Conservation (phyloP, 192 early-diverging fungal species). For the Coemansia sp. region DNA sequence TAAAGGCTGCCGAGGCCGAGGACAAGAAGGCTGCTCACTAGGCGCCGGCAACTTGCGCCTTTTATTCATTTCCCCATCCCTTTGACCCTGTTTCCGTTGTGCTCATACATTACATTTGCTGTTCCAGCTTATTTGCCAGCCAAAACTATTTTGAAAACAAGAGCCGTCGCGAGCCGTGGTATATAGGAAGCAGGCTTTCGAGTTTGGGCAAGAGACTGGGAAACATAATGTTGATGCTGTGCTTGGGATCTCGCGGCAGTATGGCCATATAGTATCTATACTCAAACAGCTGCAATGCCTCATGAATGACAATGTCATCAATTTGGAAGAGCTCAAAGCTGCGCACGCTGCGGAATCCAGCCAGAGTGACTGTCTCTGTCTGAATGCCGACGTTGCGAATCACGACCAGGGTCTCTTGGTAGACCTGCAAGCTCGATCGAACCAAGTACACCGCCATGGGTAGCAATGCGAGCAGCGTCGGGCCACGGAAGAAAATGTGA, state of each 20-base stretch:
- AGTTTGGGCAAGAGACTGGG: constrained; percentile 37
- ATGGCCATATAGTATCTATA: constrained; percentile 51
- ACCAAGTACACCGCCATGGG: constrained; percentile 33
- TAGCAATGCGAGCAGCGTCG: constrained; percentile 17
- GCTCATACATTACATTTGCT: background rate
- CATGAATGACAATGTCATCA: constrained; percentile 40
- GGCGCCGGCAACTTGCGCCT: background rate
- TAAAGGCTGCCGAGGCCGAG: constrained; percentile 47
- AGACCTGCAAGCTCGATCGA: constrained; percentile 31
- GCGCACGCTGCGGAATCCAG: constrained; percentile 23
- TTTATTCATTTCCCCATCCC: background rate
- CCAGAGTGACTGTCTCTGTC: constrained; percentile 30
- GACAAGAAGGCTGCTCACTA: constrained; percentile 27
- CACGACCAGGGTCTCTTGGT: constrained; percentile 39
- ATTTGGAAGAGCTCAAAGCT: constrained; percentile 35
- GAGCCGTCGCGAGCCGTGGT: constrained; percentile 35
- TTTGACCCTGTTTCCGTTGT: background rate
- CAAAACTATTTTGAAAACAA: constrained; percentile 14
- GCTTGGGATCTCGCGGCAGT: constrained; percentile 16
- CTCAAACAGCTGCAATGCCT: constrained; percentile 40
- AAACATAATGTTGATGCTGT: constrained; percentile 38
- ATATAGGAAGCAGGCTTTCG: constrained; percentile 28
- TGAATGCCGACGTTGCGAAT: constrained; percentile 47
- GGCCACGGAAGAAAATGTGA: constrained; percentile 42
- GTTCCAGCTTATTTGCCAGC: background rate